phyloP scores from a whole-genome alignment of 73 alveolate genomes.

The Uronychia setigera region DNA sequence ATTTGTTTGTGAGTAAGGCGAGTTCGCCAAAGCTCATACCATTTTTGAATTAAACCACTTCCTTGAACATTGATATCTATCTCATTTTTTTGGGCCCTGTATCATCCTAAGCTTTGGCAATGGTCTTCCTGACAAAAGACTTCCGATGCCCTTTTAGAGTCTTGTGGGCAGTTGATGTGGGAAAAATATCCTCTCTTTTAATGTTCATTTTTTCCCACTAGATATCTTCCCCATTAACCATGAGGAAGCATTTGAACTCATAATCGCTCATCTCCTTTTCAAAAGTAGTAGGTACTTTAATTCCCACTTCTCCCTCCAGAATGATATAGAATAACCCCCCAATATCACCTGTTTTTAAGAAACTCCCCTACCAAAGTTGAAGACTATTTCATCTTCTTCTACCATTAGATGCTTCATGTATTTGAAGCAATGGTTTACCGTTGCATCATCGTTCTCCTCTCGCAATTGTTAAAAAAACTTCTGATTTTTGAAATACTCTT shows the following conservation, averaged over 20 bases:
- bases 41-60: background rate
- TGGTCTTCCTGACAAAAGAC: background rate
- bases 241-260: conserved; percentile 7
- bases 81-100: background rate
- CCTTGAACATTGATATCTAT: conserved; percentile 9
- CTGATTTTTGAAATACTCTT: too few relatives aligned
- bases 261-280: background rate
- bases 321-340: conserved; percentile 21
- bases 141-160: background rate
- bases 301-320: conserved; percentile 33
- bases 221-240: conserved; percentile 4
- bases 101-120: background rate
- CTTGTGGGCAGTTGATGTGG: background rate
- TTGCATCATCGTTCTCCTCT: too few relatives aligned
- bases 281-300: conserved; percentile 6
- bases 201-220: conserved; percentile 13
- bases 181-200: background rate
- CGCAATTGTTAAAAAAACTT: too few relatives aligned
- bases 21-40: conserved; percentile 59
- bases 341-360: too few relatives aligned
- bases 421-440: too few relatives aligned
- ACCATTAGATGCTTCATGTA: too few relatives aligned
- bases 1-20: conserved; percentile 24
- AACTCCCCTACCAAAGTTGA: too few relatives aligned
- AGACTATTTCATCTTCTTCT: too few relatives aligned